Conservation (phyloP, 495 filamentous ascomycete species). For the Staphylotrichum longicolle region DNA sequence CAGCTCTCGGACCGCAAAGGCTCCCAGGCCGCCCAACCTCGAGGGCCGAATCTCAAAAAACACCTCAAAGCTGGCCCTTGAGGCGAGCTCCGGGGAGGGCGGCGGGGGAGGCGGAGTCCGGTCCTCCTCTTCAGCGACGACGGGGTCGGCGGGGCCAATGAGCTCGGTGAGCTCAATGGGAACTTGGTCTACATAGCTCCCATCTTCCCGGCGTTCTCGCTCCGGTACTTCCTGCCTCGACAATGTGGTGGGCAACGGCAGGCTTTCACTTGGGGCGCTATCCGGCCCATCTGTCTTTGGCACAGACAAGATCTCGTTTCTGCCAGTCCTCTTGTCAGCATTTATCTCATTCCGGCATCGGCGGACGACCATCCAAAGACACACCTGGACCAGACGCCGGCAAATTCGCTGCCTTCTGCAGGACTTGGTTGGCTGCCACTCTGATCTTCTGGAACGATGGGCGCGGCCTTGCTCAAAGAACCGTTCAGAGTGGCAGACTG, state of each 20-base stretch:
- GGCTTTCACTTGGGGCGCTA: no score
- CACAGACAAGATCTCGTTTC: not conserved
- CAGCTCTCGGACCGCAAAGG: slow-evolving; percentile 33
- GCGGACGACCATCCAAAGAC: not conserved
- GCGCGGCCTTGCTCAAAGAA: not conserved
- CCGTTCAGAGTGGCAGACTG: not conserved
- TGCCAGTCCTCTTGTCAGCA: not conserved
- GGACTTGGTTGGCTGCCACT: not conserved
- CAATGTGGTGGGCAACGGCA: not conserved
- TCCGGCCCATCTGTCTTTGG: not conserved
- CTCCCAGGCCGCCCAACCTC: slow-evolving; percentile 30
- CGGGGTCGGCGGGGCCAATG: not conserved
- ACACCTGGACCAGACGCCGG: not conserved
- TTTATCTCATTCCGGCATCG: not conserved
- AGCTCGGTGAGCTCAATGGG: not conserved
- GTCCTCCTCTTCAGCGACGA: not conserved
- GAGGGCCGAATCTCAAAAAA: slow-evolving; percentile 31
- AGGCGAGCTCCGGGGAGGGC: not conserved
- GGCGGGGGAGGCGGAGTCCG: not conserved
- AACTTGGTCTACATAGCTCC: not conserved
- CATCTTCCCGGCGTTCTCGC: not conserved
- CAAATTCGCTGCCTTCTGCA: not conserved
- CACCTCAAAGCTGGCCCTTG: not conserved
- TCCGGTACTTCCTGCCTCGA: not conserved
- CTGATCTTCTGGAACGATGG: no score